These are phyloP conservation scores for Ogataea siamensis DNA, from an alignment of 805 yeast genomes.

Conservation along the genomic window DNA sequence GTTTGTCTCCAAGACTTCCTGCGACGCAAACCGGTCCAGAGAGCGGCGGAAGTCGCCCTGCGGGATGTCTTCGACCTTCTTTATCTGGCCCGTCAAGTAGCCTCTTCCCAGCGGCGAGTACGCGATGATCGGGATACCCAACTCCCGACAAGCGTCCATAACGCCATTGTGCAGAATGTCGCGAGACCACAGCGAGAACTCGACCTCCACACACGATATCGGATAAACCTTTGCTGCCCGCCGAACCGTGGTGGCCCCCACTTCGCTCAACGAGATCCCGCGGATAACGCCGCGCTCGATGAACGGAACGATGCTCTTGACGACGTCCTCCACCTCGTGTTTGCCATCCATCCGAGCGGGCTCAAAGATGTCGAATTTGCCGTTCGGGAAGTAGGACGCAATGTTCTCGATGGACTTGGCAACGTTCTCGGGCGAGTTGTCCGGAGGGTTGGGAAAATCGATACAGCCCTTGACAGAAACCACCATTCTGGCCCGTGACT, in stretches of 20 bases:
- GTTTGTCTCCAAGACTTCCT: constrained; percentile 52
- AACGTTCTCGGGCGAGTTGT: constrained; percentile 48
- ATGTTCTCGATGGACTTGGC: constrained; percentile 46
- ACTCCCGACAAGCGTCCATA: constrained; percentile 54
- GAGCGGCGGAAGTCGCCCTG: constrained; percentile 51
- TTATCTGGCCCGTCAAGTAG: constrained; percentile 62
- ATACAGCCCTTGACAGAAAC: constrained; percentile 70
- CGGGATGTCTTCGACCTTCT: constrained; percentile 45
- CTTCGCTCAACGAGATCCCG: constrained; percentile 76
- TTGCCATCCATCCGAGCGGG: constrained; percentile 66
- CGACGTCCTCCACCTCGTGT: constrained; percentile 57
- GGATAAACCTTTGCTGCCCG: constrained; percentile 58
- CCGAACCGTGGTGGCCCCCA: constrained; percentile 55
- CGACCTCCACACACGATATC: constrained; percentile 72
- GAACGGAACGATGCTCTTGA: constrained; percentile 53
- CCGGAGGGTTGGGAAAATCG: constrained; percentile 39
- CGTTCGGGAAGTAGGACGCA: constrained; percentile 37
- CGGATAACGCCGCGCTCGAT: constrained; percentile 64
- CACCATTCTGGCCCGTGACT: constrained; percentile 51
- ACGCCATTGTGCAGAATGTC: constrained; percentile 64
- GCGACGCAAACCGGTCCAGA: constrained; percentile 59
- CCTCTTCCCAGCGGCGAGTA: constrained; percentile 88
- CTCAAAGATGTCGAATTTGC: constrained; percentile 58
- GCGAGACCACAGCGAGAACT: constrained; percentile 67
- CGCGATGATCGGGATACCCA: constrained; percentile 64